A percentile compares a stretch with the other conserved stretches of the same genome.
These are phyloP conservation scores for Dactylellina parvicollis DNA, from an alignment of 2,329 filamentous ascomycete genomes.

Conservation along the genomic window DNA sequence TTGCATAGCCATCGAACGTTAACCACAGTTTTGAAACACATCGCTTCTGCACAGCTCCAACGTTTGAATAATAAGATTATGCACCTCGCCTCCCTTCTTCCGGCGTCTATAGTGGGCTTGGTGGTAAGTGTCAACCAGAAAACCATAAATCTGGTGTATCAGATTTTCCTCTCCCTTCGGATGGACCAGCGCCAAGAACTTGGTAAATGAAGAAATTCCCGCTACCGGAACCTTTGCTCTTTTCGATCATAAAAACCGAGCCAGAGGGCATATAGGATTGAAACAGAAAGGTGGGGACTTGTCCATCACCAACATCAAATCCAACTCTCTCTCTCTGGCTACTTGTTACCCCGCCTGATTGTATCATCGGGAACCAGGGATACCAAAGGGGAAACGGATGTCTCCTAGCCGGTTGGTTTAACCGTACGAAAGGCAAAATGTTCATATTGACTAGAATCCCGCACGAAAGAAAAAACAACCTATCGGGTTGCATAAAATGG, in stretches of 20 bases:
- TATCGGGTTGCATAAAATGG: constrained; percentile 19
- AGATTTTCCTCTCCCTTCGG: constrained; percentile 12
- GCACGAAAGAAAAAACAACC: constrained; percentile 16
- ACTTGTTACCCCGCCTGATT: constrained; percentile 32
- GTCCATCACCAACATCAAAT: constrained; percentile 9
- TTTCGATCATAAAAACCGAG: constrained; percentile 1
- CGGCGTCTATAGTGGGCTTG: constrained; percentile 42
- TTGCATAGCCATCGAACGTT: background rate
- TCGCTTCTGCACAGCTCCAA: constrained; percentile 40
- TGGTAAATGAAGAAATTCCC: constrained; percentile 30
- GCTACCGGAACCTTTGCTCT: background rate
- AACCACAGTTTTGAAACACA: constrained; percentile 30
- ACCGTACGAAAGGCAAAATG: constrained; percentile 16
- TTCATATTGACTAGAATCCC: constrained; percentile 9
- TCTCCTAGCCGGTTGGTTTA: constrained; percentile 48
- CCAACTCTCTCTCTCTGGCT: constrained; percentile 14
- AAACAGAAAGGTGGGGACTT: constrained; percentile 24
- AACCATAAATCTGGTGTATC: constrained; percentile 10
- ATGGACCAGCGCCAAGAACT: no score
- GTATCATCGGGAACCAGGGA: constrained; percentile 40
- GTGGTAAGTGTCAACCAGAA: constrained; percentile 8
- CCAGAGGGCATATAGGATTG: background rate
- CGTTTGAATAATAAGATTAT: constrained; percentile 33
- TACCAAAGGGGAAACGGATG: constrained; percentile 38
- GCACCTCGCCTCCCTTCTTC: constrained; percentile 40